These are phyloP conservation scores for Camellia oleifera DNA, from an alignment of 179 eudicot genomes.

Conservation along the genomic window DNA sequence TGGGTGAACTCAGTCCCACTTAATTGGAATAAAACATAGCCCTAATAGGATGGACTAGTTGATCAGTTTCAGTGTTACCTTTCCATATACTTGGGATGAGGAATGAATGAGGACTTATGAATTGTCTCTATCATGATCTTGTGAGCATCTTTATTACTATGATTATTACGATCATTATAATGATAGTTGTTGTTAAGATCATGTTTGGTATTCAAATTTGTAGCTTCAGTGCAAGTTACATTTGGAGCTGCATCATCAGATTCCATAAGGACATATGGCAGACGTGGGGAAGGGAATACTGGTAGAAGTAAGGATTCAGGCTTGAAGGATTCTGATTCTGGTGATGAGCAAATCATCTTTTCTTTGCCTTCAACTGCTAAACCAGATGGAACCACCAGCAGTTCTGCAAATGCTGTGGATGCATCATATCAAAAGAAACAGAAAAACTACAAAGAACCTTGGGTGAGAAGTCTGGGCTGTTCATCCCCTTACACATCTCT, in stretches of 20 bases:
- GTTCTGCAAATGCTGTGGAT: constrained; percentile 14
- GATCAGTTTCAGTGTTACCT: too few species aligned
- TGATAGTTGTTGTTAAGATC: too few species aligned
- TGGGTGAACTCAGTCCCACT: too few species aligned
- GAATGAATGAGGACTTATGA: too few species aligned
- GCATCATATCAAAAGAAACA: constrained; percentile 24
- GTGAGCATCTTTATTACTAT: too few species aligned
- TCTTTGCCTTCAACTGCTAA: constrained; percentile 26
- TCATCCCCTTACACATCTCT: neutral
- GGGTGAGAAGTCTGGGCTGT: constrained; percentile 44
- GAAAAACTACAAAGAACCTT: constrained; percentile 54
- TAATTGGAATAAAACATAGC: too few species aligned
- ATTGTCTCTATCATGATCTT: too few species aligned
- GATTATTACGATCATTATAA: too few species aligned
- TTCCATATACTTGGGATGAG: too few species aligned
- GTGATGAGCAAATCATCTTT: constrained; percentile 13
- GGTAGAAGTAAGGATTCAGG: constrained; percentile 20
- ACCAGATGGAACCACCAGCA: constrained; percentile 17
- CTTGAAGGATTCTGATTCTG: constrained; percentile 24
- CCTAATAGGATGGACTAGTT: too few species aligned
- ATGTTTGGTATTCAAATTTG: constrained; percentile 14
- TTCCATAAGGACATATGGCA: constrained; percentile 25
- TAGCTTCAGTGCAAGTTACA: constrained; percentile 56
- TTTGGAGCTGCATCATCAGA: constrained; percentile 33
- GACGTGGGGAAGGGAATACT: constrained; percentile 29